Base-by-base conservation (phyloP, 768 basidiomycete genomes). In the Psilocybe subaeruginosa region DNA sequence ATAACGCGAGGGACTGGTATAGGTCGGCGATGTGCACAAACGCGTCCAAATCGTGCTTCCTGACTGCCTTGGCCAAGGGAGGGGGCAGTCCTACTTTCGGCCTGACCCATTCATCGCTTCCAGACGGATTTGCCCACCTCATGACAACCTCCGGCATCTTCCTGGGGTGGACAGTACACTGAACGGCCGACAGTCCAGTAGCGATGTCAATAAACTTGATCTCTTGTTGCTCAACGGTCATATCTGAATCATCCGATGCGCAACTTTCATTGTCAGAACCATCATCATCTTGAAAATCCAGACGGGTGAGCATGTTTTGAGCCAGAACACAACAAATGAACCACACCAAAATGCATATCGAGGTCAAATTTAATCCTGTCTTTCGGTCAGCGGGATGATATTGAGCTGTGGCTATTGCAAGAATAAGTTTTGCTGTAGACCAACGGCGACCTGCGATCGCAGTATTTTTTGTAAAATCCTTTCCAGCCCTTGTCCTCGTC, bases 351-450 rank as follows among this genome's bases (percentile, higher is more conserved):
- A 19, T 69, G 64, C 45, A 81, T 69, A 27, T 70, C 68, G 4
- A 71, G 62, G 6, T 70, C 72, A 63, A 80, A 81, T 43, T 73
- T 73, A 8, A 70, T 51, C 59, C 70, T 69, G 5, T 73, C 71
- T 11, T 76, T 63, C 3, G 65, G 7, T 80, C 73, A 0, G 74
- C 67, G 2, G 78, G 72, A 17, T 80, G 74, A 61, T 84, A 84
- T 67, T 89, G 87, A 9, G 85, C 81, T 1, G 72, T 72, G 4
- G 84, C 79, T 61, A 87, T 85, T 1, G 83, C 81, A 27, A 88
- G 66, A n/a, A 89, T 78, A 8, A 87, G 71, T n/a, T 79, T 81
- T 1, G 85, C 86, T 0, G 85, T 84, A 5, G 78, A 75, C 86
- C 86, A 89, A 17, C 76, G 79, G 6, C 83, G 77, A 9, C 77